Conservation (phyloP, 768 basidiomycete species). For the Imleria badia region DNA sequence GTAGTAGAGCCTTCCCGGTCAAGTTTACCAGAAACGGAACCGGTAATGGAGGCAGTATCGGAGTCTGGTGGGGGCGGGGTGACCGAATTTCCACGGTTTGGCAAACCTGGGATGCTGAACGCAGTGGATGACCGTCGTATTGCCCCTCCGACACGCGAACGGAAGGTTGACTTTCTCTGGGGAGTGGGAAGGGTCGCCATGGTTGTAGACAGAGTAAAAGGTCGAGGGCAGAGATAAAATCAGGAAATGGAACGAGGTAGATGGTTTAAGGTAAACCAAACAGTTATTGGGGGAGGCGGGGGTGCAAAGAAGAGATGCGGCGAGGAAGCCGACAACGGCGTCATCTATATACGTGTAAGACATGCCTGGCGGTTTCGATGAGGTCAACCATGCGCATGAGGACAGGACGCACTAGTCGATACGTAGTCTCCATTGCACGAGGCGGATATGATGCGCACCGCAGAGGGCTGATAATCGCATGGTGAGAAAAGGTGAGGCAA, state of each 20-base stretch:
- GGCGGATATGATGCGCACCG: slow-evolving; percentile 32
- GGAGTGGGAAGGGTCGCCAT: slow-evolving; percentile 32
- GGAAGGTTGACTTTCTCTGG: slow-evolving; percentile 44
- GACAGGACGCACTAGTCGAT: slow-evolving; percentile 26
- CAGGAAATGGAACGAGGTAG: slow-evolving; percentile 5
- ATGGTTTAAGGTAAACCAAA: slow-evolving; percentile 8
- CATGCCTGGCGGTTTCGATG: slow-evolving; percentile 38
- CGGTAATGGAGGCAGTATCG: slow-evolving; percentile 26
- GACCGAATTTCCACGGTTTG: slow-evolving; percentile 23
- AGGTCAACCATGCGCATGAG: slow-evolving; percentile 30
- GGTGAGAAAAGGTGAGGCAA: slow-evolving; percentile 26
- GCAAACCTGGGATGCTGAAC: slow-evolving; percentile 42
- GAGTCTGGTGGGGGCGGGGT: slow-evolving; percentile 28
- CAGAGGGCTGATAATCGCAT: slow-evolving; percentile 37
- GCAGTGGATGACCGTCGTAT: slow-evolving; percentile 62
- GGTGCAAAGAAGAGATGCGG: slow-evolving; percentile 20
- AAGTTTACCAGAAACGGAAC: slow-evolving; percentile 29
- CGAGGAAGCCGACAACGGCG: slow-evolving; percentile 19
- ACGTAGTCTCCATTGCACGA: slow-evolving; percentile 20
- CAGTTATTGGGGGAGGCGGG: slow-evolving; percentile 15
- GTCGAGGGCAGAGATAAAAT: slow-evolving; percentile 5
- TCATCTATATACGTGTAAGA: slow-evolving; percentile 28
- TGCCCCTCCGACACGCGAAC: slow-evolving; percentile 58
- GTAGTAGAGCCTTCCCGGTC: slow-evolving; percentile 30
- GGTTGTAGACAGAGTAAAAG: slow-evolving; percentile 16